phyloP scores from a whole-genome alignment of 805 yeast genomes.

The Starmerella gropengiesseri region DNA sequence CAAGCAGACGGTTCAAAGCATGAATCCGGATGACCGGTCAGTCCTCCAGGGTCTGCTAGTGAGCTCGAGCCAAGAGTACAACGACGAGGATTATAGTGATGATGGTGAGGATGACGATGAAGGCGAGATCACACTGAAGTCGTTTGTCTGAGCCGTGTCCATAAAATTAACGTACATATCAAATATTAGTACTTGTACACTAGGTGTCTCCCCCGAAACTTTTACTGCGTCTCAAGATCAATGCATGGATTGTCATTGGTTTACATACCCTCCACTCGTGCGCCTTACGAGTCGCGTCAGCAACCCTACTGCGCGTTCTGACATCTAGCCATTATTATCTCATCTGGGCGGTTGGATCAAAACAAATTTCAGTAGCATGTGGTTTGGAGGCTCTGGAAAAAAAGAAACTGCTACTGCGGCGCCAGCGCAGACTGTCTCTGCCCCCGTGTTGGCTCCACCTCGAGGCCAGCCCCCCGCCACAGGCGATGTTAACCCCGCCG shows the following conservation, averaged over 20 bases:
- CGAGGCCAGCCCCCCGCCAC: neutral
- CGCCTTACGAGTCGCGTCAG: too few relatives aligned
- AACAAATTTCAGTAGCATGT: neutral
- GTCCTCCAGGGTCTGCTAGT: slow-evolving; percentile 20
- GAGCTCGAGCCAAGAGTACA: slow-evolving; percentile 3
- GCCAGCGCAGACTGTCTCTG: neutral
- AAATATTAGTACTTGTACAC: too few relatives aligned
- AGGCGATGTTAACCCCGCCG: slow-evolving; percentile 53
- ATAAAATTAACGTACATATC: neutral
- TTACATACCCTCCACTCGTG: too few relatives aligned
- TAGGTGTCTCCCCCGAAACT: too few relatives aligned
- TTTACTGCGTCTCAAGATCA: too few relatives aligned
- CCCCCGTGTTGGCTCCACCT: neutral
- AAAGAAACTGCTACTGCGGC: neutral
- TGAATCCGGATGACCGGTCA: slow-evolving; percentile 30
- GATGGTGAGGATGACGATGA: slow-evolving; percentile 19
- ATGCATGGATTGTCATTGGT: too few relatives aligned
- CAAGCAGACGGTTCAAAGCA: slow-evolving; percentile 35
- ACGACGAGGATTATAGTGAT: slow-evolving; percentile 4
- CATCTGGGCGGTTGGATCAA: too few relatives aligned
- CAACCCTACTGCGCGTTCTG: too few relatives aligned
- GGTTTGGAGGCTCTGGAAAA: slow-evolving; percentile 10
- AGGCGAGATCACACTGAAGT: slow-evolving; percentile 41
- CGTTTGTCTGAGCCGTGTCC: slow-evolving; percentile 31
- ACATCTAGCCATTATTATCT: too few relatives aligned